A percentile compares a stretch with the other conserved stretches of the same genome.
phyloP scores from a whole-genome alignment of 2,329 filamentous ascomycete species.

The Sporothrix curviconia region DNA sequence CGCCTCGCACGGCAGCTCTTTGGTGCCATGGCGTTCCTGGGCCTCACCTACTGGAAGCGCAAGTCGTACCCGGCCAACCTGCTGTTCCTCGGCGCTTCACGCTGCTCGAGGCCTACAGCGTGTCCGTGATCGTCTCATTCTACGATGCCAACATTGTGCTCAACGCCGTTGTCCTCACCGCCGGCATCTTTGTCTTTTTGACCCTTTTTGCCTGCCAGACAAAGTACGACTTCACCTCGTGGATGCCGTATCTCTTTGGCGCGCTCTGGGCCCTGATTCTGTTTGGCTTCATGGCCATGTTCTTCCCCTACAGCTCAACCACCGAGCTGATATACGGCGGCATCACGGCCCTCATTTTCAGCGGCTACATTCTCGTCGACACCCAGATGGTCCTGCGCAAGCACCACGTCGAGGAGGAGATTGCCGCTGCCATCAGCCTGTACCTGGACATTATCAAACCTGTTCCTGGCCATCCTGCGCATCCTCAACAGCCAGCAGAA shows the following conservation, averaged over 20 bases:
- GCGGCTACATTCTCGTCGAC: slow-evolving; percentile 89
- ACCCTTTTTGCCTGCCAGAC: slow-evolving; percentile 91
- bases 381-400: slow-evolving; percentile 93
- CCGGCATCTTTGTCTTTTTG: slow-evolving; percentile 71
- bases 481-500: slow-evolving; percentile 95
- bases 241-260: slow-evolving; percentile 93
- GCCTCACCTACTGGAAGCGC: slow-evolving; percentile 90
- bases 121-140: slow-evolving; percentile 88
- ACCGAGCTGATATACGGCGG: slow-evolving; percentile 82
- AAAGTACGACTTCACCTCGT: slow-evolving; percentile 96
- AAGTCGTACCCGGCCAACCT: slow-evolving; percentile 94
- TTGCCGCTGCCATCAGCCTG: slow-evolving; percentile 86
- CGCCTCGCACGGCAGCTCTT: slow-evolving; percentile 49
- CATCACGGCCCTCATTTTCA: slow-evolving; percentile 79
- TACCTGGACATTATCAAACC: slow-evolving; percentile 95
- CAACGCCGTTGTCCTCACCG: slow-evolving; percentile 82
- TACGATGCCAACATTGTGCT: slow-evolving; percentile 80
- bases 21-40: slow-evolving; percentile 75
- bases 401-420: slow-evolving; percentile 97
- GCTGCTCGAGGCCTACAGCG: slow-evolving; percentile 82
- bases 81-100: slow-evolving; percentile 88
- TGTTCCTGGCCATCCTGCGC: slow-evolving; percentile 90
- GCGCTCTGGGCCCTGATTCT: slow-evolving; percentile 83
- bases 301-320: slow-evolving; percentile 78
- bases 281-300: slow-evolving; percentile 86